These are phyloP conservation scores for Kazachstania viticola DNA, from an alignment of 805 yeast species.

Conservation along the genomic window DNA sequence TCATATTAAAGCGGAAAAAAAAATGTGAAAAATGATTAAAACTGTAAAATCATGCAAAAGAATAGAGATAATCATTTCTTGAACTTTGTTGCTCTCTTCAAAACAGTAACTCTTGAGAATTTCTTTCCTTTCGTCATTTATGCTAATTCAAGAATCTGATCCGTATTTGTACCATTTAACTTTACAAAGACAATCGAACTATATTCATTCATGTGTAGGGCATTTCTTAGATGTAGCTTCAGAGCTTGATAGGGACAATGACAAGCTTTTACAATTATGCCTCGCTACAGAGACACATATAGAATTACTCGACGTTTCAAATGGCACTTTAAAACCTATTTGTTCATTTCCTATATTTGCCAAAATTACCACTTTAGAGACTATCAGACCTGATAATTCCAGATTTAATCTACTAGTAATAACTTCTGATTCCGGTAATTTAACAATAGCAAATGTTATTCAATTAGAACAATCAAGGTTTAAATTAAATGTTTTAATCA, in stretches of 20 bases:
- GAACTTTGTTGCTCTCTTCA: no score
- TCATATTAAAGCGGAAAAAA: no score
- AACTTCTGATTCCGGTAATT: slow-evolving; percentile 71
- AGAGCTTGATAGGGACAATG: background rate
- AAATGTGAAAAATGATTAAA: no score
- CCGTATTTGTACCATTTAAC: slow-evolving; percentile 52
- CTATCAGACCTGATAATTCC: slow-evolving; percentile 43
- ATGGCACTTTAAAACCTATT: slow-evolving; percentile 42
- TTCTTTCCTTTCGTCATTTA: no score
- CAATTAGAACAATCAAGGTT: slow-evolving; percentile 29
- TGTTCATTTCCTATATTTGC: slow-evolving; percentile 43
- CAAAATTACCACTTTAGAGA: slow-evolving; percentile 40
- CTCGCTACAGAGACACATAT: slow-evolving; percentile 25
- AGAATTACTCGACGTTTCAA: slow-evolving; percentile 32
- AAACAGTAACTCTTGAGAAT: no score
- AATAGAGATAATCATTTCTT: no score
- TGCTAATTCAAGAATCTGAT: slow-evolving; percentile 13
- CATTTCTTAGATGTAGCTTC: slow-evolving; percentile 40
- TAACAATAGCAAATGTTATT: slow-evolving; percentile 29
- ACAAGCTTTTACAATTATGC: slow-evolving; percentile 16
- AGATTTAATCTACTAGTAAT: slow-evolving; percentile 48
- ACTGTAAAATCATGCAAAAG: no score
- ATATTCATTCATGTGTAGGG: slow-evolving; percentile 51
- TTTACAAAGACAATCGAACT: slow-evolving; percentile 46
- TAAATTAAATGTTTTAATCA: slow-evolving; percentile 33